Base-by-base conservation (phyloP, 306 rosid genomes). In the Cucumis cinereus region DNA sequence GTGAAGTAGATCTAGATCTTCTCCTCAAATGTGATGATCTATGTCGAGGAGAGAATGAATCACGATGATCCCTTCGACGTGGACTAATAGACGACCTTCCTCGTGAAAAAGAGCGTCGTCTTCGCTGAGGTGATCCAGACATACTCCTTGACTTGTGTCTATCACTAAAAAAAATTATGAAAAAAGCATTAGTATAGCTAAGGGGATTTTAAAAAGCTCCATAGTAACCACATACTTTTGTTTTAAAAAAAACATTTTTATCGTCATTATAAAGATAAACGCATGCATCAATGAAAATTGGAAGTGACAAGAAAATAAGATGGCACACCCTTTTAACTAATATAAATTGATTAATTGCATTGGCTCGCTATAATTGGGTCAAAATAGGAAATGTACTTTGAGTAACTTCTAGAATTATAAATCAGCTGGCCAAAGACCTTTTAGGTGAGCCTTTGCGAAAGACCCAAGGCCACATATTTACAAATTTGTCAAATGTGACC, bases 321-420 rank as follows among this genome's bases (percentile, higher is more conserved):
- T 23, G 15, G 45, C 22, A 1, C 60, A 71, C 40, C 60, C 17
- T 9, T 26, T 52, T 20, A 24, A 50, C 40, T 19, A 54, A 63
- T 38, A 61, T 63, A 78, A 69, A 72, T 47, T 22, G 17, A 79
- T 45, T 7, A 38, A 75, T 8, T 3, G 2, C 47, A 14, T 49
- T 55, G 61, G 14, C 55, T 36, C 22, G 2, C 75, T 4, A 41
- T 17, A 62, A 33, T 41, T 20, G 11, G 30, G 20, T 43, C 58
- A 41, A 73, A 74, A 70, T 60, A 60, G 40, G 50, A 85, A 77
- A 52, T 85, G 72, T 88, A 85, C 90, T 83, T 78, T 6, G 87
- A 87, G 88, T 80, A 79, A 82, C 91, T 90, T 83, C 83, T 81
- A 57, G 87, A 79, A 80, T 83, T 84, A 63, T 89, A 90, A 80